Conservation (phyloP, 2,329 filamentous ascomycete species). For the Colletotrichum sp. region DNA sequence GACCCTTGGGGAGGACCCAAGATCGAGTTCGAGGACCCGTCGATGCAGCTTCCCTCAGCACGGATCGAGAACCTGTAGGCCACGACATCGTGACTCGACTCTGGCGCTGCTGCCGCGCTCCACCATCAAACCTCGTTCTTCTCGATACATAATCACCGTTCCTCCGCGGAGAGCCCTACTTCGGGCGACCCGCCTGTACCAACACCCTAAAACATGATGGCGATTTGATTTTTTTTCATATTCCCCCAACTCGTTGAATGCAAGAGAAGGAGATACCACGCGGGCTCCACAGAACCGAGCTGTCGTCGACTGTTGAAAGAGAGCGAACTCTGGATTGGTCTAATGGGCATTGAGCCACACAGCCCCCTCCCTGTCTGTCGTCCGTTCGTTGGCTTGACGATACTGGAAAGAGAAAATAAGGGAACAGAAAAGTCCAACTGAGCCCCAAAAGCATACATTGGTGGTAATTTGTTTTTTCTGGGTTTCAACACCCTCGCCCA, state of each 20-base stretch:
- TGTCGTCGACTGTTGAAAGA: conserved; percentile 13
- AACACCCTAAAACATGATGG: conserved; percentile 5
- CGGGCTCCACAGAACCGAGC: conserved; percentile 32
- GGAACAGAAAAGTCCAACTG: conserved; percentile 1
- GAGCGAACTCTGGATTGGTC: neutral
- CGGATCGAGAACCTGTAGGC: conserved; percentile 60
- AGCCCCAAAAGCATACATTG: conserved; percentile 11
- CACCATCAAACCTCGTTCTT: neutral
- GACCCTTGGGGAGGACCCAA: conserved; percentile 58
- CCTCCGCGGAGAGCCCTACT: neutral
- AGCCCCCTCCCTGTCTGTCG: neutral
- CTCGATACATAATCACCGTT: neutral
- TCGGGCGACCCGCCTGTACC: conserved; percentile 4
- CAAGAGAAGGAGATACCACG: conserved; percentile 33
- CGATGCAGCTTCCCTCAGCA: conserved; percentile 64
- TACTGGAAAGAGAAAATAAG: neutral
- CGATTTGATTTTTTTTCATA: conserved; percentile 19
- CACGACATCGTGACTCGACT: neutral
- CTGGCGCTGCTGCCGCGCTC: neutral
- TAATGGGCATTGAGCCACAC: neutral
- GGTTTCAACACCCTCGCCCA: neutral
- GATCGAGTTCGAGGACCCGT: conserved; percentile 62
- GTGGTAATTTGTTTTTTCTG: conserved; percentile 3
- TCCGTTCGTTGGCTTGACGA: neutral
- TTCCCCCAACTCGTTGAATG: conserved; percentile 10